Base-by-base conservation (phyloP, 2,329 filamentous ascomycete genomes). In the Myriosclerotinia scirpicola region DNA sequence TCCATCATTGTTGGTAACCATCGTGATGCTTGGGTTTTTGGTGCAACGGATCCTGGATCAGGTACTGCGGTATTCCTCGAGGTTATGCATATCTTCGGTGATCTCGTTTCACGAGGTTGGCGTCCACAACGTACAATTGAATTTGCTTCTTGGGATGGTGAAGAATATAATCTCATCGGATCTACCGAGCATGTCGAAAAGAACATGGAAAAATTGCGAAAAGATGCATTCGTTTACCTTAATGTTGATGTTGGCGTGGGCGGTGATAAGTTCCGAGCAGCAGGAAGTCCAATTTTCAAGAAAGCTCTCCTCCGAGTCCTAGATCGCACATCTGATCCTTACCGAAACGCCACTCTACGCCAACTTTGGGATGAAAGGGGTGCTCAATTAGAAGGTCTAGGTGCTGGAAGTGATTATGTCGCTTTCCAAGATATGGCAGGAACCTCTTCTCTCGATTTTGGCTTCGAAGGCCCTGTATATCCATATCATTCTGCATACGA, bases 71-170 rank as follows among this genome's bases (percentile, higher is more conserved):
- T 98, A 52, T 90, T 99, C 84, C 84, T 98, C 64, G 95, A 99
- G 79, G 83, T 98, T 67, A 88, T 91, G 30, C 88, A 90, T 54
- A 87, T 97, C 59, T 91, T 99, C 73, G 92, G 93, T 52, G 87
- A 92, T 70, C 84, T 98, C 20, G 82, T 88, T 30, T 79, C 83
- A 20, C 85, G 87, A 67, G 94, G 93, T 64, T 99, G 95, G 95
- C 85, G 91, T 36, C 95, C 95, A 1, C 82, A 96, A 20, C 89
- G 95, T n/a, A 96, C 92, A 4, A 96, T 99, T 70, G 91, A 96
- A 77, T 98, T 99, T 77, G 93, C 93, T 75, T 97, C 92, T 44
- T 99, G 95, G 95, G 95, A 99, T 77, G 95, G 87, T 5, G 90
- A 90, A 72, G 92, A 94, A 78, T 98, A 97, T 80, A 97, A 97